These are phyloP conservation scores for Aleurites moluccanus DNA, from an alignment of 441 rosid species.

Conservation along the genomic window DNA sequence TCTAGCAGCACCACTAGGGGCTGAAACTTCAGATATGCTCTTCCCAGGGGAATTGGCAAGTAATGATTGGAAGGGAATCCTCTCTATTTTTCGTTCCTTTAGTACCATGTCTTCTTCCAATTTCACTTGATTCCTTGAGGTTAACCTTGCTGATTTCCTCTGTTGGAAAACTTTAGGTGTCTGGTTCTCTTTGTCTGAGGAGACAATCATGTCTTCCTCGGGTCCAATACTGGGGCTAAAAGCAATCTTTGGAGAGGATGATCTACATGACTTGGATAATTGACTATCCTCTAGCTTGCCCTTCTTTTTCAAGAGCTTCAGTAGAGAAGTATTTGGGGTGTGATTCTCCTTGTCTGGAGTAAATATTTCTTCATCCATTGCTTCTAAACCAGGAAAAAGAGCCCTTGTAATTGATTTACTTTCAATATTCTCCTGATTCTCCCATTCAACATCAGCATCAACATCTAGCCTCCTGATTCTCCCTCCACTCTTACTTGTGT, in stretches of 20 bases:
- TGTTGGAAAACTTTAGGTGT: conserved; percentile 38
- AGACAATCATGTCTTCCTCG: conserved; percentile 35
- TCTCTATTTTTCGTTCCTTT: conserved; percentile 39
- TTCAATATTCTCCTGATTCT: conserved; percentile 28
- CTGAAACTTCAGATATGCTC: conserved; percentile 34
- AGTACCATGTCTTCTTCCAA: conserved; percentile 31
- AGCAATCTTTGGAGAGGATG: conserved; percentile 32
- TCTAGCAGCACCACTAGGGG: conserved; percentile 29
- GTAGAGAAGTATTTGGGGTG: conserved; percentile 52
- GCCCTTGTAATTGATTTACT: conserved; percentile 30
- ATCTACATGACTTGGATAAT: conserved; percentile 19
- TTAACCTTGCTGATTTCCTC: conserved; percentile 25
- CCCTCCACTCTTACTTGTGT: conserved; percentile 48
- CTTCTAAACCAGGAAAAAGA: conserved; percentile 38
- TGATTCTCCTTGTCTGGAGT: conserved; percentile 82
- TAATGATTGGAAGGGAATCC: conserved; percentile 55
- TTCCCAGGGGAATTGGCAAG: conserved; percentile 32
- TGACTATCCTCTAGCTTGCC: conserved; percentile 42
- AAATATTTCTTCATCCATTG: conserved; percentile 52
- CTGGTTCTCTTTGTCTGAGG: conserved; percentile 51
- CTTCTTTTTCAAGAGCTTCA: conserved; percentile 44
- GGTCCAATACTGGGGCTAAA: conserved; percentile 29
- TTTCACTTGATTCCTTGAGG: conserved; percentile 33
- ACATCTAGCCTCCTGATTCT: conserved; percentile 29
- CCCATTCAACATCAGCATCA: conserved; percentile 34